Evolutionary conservation across 768 basidiomycete species (phyloP).

Genomic region (Strobilomyces dryophilus): DNA sequence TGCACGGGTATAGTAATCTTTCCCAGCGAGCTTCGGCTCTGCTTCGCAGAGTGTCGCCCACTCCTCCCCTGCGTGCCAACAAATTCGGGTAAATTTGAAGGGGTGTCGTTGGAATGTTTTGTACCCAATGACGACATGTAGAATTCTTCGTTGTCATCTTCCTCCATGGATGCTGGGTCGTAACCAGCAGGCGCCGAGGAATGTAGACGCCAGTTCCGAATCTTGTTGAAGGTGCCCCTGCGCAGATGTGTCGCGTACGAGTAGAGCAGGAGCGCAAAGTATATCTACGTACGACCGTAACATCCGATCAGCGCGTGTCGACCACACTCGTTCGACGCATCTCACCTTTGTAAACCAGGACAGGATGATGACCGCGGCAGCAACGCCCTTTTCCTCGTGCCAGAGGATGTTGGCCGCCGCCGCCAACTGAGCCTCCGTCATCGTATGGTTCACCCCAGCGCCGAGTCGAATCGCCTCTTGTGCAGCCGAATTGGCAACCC

Average conservation of each 20-base stretch:
- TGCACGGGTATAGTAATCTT: slow-evolving; percentile 35
- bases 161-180: slow-evolving; percentile 38
- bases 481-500: slow-evolving; percentile 77
- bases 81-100: slow-evolving; percentile 61
- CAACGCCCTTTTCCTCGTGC: slow-evolving; percentile 84
- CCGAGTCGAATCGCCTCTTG: slow-evolving; percentile 80
- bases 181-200: slow-evolving; percentile 20
- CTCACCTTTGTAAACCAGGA: slow-evolving; percentile 90
- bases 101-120: slow-evolving; percentile 36
- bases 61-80: slow-evolving; percentile 47
- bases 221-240: slow-evolving; percentile 81
- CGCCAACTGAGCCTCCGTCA: slow-evolving; percentile 63
- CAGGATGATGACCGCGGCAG: slow-evolving; percentile 67
- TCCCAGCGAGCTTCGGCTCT: slow-evolving; percentile 20
- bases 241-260: slow-evolving; percentile 93
- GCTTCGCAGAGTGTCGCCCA: slow-evolving; percentile 26
- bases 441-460: slow-evolving; percentile 46
- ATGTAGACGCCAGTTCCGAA: slow-evolving; percentile 42
- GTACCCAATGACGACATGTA: slow-evolving; percentile 61
- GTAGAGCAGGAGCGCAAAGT: slow-evolving; percentile 86
- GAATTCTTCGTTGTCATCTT: slow-evolving; percentile 64
- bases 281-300: slow-evolving; percentile 53
- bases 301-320: not conserved
- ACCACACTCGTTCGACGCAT: not conserved
- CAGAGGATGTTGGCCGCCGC: slow-evolving; percentile 79